A percentile compares a stretch with the other conserved stretches of the same genome.
phyloP scores from a whole-genome alignment of 345 rosid genomes.

The Eutrema yunnanense region DNA sequence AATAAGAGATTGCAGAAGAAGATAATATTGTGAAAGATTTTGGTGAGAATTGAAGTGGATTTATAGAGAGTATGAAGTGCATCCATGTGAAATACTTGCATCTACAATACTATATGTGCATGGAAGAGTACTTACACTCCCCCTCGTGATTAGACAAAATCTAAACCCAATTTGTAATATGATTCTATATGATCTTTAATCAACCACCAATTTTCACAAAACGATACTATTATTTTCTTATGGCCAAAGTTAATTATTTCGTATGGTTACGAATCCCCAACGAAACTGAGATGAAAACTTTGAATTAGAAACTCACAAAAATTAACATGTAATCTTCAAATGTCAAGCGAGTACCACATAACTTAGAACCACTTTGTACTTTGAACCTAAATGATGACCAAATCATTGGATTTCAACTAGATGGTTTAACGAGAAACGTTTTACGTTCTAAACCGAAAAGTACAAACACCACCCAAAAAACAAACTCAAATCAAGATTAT shows the following conservation, averaged over 20 bases:
- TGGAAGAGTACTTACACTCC: neutral
- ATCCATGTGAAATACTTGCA: neutral
- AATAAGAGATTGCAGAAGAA: neutral
- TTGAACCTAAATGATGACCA: neutral
- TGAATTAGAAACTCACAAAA: too few relatives aligned
- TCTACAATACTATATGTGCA: neutral
- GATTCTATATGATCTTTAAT: neutral
- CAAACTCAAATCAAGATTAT: neutral
- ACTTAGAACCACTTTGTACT: neutral
- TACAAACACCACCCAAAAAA: neutral
- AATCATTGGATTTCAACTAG: neutral
- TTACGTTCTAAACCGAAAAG: neutral
- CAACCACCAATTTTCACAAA: neutral
- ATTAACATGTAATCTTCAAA: too few relatives aligned
- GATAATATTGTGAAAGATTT: constrained; percentile 1
- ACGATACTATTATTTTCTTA: neutral
- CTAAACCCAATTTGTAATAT: neutral
- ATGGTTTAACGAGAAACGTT: neutral
- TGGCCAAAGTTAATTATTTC: neutral
- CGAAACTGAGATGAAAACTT: too few relatives aligned
- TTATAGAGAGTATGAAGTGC: constrained; percentile 4
- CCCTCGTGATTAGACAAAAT: neutral
- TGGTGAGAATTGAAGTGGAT: constrained; percentile 3
- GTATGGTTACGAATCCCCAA: too few relatives aligned
- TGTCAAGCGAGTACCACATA: constrained; percentile 1